Evolutionary conservation across 129 eudicot species (phyloP).

Genomic region (Helianthus tuberosus): DNA sequence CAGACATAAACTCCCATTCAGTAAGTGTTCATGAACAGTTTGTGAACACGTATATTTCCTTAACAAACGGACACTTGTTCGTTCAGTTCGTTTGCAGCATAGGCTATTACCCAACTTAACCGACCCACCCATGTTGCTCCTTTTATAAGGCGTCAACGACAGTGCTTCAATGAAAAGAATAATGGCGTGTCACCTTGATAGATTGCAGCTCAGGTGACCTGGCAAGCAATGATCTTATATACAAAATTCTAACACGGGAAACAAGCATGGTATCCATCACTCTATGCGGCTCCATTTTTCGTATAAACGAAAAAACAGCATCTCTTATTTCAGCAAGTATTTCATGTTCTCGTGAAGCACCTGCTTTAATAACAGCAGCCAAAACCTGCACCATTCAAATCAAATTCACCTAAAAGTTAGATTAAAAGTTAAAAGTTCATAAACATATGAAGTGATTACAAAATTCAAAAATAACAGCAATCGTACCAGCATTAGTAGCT

Average conservation of each 20-base stretch:
- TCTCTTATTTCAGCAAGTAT: constrained; percentile 99
- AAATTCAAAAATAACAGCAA: not conserved
- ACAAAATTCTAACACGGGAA: constrained; percentile 95
- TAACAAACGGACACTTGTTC: too few species aligned
- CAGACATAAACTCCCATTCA: too few species aligned
- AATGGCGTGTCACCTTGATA: constrained; percentile 58
- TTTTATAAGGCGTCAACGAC: not conserved
- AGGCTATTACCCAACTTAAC: not conserved
- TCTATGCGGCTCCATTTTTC: constrained; percentile 96
- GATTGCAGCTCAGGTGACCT: constrained; percentile 96
- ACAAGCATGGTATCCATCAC: constrained; percentile 99
- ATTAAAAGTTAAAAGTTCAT: not conserved
- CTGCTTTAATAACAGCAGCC: constrained; percentile 98
- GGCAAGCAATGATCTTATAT: constrained; percentile 91
- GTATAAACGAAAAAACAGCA: constrained; percentile 87
- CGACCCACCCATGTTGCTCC: constrained; percentile 1
- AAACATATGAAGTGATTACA: not conserved
- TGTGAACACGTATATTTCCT: too few species aligned
- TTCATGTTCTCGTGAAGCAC: constrained; percentile 99
- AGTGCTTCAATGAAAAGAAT: not conserved
- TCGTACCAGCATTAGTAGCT: constrained; percentile 93
- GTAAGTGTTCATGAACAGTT: too few species aligned
- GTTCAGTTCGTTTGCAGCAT: too few species aligned
- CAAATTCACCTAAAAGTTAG: constrained; percentile 7
- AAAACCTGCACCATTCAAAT: constrained; percentile 65